Evolutionary conservation across 306 rosid species (phyloP).

Genomic region (Sicyos baderoa): DNA sequence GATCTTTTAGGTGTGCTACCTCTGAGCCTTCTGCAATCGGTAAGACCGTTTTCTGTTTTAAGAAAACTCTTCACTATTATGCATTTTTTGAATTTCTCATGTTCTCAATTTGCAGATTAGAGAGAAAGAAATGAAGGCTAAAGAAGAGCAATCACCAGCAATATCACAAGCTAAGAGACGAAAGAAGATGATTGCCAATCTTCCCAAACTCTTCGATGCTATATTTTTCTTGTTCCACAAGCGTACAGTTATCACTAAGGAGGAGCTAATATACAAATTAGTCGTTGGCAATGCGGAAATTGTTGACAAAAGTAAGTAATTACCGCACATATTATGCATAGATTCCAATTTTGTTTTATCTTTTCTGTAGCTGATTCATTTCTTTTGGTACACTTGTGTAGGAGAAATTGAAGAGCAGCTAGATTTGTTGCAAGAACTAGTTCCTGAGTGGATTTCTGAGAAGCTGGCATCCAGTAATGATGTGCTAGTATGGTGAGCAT

Average conservation of each 20-base stretch:
- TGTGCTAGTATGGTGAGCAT: slow-evolving; percentile 46
- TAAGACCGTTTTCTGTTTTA: slow-evolving; percentile 28
- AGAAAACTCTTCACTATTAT: not conserved
- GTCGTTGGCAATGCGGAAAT: slow-evolving; percentile 38
- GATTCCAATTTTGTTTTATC: not conserved
- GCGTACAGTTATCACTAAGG: slow-evolving; percentile 48
- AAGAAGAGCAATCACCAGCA: slow-evolving; percentile 64
- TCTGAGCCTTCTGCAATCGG: slow-evolving; percentile 57
- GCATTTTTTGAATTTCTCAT: not conserved
- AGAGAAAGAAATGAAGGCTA: slow-evolving; percentile 54
- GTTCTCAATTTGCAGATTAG: slow-evolving; percentile 42
- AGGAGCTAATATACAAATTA: slow-evolving; percentile 67
- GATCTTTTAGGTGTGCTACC: slow-evolving; percentile 51
- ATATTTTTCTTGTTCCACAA: slow-evolving; percentile 50
- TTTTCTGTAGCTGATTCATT: slow-evolving; percentile 21
- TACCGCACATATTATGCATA: not conserved
- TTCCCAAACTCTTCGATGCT: slow-evolving; percentile 77
- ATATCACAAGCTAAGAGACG: slow-evolving; percentile 69
- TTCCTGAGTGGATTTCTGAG: slow-evolving; percentile 81
- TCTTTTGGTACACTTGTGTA: slow-evolving; percentile 24
- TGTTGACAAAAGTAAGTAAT: slow-evolving; percentile 56
- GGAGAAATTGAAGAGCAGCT: slow-evolving; percentile 76
- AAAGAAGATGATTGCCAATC: slow-evolving; percentile 42
- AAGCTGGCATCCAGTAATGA: slow-evolving; percentile 50
- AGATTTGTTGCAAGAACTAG: slow-evolving; percentile 50